Percentiles rank a stretch among this genome's conserved stretches.
phyloP scores from a whole-genome alignment of 73 alveolate genomes.

The Blepharisma stoltei region DNA sequence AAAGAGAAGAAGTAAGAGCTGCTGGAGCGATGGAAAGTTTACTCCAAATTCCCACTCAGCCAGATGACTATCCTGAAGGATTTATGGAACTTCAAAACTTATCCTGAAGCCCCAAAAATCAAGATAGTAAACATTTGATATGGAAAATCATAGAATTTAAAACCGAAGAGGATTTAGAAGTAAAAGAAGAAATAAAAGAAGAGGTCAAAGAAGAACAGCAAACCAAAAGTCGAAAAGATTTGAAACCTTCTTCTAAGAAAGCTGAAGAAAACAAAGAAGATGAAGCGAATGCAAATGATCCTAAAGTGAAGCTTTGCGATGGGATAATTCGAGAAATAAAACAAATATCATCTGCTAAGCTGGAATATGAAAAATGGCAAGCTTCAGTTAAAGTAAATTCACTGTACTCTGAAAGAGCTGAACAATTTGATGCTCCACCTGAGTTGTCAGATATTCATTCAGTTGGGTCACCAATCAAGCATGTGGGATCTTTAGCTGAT shows the following conservation, averaged over 20 bases:
- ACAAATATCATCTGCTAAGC: neutral
- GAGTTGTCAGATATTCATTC: neutral
- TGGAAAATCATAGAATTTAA: neutral
- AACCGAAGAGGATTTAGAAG: slow-evolving; percentile 24
- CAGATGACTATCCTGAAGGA: slow-evolving; percentile 12
- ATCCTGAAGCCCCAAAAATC: neutral
- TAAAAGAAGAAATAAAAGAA: slow-evolving; percentile 21
- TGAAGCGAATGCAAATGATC: slow-evolving; percentile 4
- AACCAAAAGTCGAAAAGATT: neutral
- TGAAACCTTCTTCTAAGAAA: slow-evolving; percentile 5
- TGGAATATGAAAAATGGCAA: slow-evolving; percentile 20
- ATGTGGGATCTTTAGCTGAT: neutral
- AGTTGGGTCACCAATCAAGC: neutral
- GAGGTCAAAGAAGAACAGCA: slow-evolving; percentile 23
- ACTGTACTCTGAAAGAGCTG: slow-evolving; percentile 4
- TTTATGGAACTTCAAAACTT: neutral
- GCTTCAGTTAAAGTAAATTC: neutral
- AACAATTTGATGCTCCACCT: neutral
- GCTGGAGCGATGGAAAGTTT: neutral
- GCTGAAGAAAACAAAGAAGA: slow-evolving; percentile 22
- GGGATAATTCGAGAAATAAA: slow-evolving; percentile 2
- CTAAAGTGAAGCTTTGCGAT: slow-evolving; percentile 3
- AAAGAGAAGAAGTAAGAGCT: neutral
- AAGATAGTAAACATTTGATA: neutral
- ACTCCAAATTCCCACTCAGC: neutral